A percentile compares a stretch with the other conserved stretches of the same genome.
These are phyloP conservation scores for Cladophialophora bantiana DNA, from an alignment of 2,329 filamentous ascomycete genomes.

Conservation along the genomic window DNA sequence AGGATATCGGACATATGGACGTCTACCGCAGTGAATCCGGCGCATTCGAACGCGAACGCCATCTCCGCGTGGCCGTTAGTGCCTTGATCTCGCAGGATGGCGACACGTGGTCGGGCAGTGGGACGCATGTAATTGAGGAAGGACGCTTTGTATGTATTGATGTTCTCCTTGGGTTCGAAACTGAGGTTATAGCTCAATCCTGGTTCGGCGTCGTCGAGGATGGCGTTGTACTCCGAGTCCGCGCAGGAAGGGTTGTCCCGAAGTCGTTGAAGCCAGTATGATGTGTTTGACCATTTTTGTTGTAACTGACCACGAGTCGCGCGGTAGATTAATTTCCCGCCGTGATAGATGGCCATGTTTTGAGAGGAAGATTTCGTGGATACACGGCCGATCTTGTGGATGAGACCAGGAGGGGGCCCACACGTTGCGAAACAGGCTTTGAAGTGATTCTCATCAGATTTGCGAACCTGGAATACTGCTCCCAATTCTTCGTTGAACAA, in stretches of 20 bases:
- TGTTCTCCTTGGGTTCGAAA: slow-evolving; percentile 77
- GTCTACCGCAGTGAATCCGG: slow-evolving; percentile 90
- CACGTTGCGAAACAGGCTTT: slow-evolving; percentile 89
- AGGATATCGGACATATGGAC: slow-evolving; percentile 91
- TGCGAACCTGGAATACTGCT: slow-evolving; percentile 92
- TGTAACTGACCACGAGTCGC: slow-evolving; percentile 77
- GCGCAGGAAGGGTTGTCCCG: slow-evolving; percentile 89
- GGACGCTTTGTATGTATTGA: slow-evolving; percentile 37
- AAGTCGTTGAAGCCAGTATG: slow-evolving; percentile 86
- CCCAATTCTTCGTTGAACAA: slow-evolving; percentile 97
- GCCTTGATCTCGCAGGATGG: slow-evolving; percentile 93
- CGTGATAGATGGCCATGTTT: slow-evolving; percentile 76
- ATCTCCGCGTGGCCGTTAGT: slow-evolving; percentile 97
- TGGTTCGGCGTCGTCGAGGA: slow-evolving; percentile 77
- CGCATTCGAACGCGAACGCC: slow-evolving; percentile 92
- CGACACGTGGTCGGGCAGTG: slow-evolving; percentile 74
- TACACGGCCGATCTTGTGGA: slow-evolving; percentile 83
- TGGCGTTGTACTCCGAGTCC: slow-evolving; percentile 78
- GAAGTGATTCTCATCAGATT: slow-evolving; percentile 83
- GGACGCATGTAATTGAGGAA: slow-evolving; percentile 68
- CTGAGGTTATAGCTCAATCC: slow-evolving; percentile 84
- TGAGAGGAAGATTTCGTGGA: slow-evolving; percentile 70
- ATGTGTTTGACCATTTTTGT: slow-evolving; percentile 86
- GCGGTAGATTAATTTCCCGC: slow-evolving; percentile 71
- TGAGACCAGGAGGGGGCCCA: slow-evolving; percentile 79